Conservation (phyloP, 2,329 filamentous ascomycete species). For the Xylariaceae sp. region DNA sequence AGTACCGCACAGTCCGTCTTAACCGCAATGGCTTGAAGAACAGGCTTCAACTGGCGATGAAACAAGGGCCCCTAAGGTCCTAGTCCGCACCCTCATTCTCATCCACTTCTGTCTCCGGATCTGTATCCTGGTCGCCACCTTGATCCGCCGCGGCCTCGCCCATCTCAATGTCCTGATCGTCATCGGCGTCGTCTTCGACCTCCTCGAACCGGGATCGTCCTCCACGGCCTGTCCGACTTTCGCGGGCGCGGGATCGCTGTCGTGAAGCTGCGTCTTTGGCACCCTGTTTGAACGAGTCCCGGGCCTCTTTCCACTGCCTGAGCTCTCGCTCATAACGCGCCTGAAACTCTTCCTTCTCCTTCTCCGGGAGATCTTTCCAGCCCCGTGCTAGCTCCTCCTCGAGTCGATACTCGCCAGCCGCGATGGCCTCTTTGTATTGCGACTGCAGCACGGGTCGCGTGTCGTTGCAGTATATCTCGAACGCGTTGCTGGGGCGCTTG, state of each 20-base stretch:
- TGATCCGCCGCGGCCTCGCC: slow-evolving; percentile 13
- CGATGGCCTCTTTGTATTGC: slow-evolving; percentile 38
- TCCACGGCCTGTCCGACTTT: slow-evolving; percentile 12
- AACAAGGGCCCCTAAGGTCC: too few relatives aligned
- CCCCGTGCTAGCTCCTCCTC: slow-evolving; percentile 51
- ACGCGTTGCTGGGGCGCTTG: slow-evolving; percentile 44
- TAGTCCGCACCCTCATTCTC: slow-evolving; percentile 28
- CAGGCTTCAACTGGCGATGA: too few relatives aligned
- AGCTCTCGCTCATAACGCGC: slow-evolving; percentile 37
- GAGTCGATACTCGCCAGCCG: slow-evolving; percentile 34
- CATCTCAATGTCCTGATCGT: slow-evolving; percentile 22
- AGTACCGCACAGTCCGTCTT: too few relatives aligned
- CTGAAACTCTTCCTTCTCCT: slow-evolving; percentile 46
- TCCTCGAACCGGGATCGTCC: slow-evolving; percentile 25
- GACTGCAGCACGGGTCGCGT: slow-evolving; percentile 39
- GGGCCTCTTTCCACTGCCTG: slow-evolving; percentile 39
- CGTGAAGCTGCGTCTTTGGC: slow-evolving; percentile 27
- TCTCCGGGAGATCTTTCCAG: slow-evolving; percentile 49
- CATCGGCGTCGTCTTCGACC: slow-evolving; percentile 26
- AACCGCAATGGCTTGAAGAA: too few relatives aligned
- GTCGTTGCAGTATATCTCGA: slow-evolving; percentile 51
- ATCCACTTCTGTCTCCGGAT: slow-evolving; percentile 31
- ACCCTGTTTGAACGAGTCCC: slow-evolving; percentile 33
- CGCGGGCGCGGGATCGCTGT: slow-evolving; percentile 25
- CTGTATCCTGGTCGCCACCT: slow-evolving; percentile 21